Base-by-base conservation (phyloP, 2,329 filamentous ascomycete genomes). In the Graphilbum ipis-grandicollis region DNA sequence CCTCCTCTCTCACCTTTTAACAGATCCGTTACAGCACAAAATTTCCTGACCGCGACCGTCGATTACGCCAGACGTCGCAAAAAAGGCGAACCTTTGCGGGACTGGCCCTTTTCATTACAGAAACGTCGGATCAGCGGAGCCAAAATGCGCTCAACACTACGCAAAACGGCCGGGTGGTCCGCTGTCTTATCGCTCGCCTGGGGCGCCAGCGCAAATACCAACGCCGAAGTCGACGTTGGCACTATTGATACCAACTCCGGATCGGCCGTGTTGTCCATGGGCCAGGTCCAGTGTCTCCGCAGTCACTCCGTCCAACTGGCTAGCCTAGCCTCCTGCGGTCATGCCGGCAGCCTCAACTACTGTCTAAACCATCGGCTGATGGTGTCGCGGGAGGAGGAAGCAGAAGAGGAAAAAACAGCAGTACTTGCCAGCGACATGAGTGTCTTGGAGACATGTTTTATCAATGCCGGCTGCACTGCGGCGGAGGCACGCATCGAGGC, bases 241-340 rank as follows among this genome's bases (percentile, higher is more conserved):
- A n/a, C n/a, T n/a, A n/a, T n/a, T n/a, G n/a, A n/a, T n/a, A n/a
- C n/a, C n/a, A n/a, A n/a, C n/a, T n/a, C n/a, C 2, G 9, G 7
- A 9, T 6, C 28, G 14, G 9, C 21, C 21, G 10, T 14, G 30
- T 25, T 12, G n/a, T 19, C 3, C 9, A 51, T 43, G 44, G 52
- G 30, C 21, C 47, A 44, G 37, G 37, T 49, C 43, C 52, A 57
- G 46, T 67, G 65, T 47, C 47, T 69, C 37, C 48, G 50, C 35
- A 42, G 49, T 36, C 51, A 58, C 43, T 53, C 56, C 42, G 38
- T 43, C 19, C 52, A 58, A 35, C 53, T 69, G 34, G 58, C 61
- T 33, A 43, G 39, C 14, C 49, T 52, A 29, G 53, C 63, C 13
- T 52, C 53, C 37, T 69, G 66, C 49, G 64, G 62, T 33, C 49